These are phyloP conservation scores for Eustoma russellianum DNA, from an alignment of 257 asterid species.

Conservation along the genomic window DNA sequence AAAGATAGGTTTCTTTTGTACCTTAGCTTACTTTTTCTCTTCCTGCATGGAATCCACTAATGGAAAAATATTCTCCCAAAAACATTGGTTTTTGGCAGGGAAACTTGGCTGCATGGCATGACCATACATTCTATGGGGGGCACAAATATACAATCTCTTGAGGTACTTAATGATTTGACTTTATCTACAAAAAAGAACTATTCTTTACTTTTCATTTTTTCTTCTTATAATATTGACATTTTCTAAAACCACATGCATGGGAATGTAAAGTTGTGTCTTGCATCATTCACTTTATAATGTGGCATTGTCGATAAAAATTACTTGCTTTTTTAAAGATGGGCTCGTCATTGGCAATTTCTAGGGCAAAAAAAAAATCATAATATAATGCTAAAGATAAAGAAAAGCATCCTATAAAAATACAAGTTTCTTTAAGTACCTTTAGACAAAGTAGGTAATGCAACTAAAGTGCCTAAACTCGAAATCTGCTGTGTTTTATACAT, in stretches of 20 bases:
- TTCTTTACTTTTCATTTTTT: conserved; percentile 1
- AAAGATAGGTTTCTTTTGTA: conserved; percentile 45
- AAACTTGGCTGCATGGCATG: conserved; percentile 82
- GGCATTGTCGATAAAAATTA: conserved; percentile 9
- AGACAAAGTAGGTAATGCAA: conserved; percentile 18
- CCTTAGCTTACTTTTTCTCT: conserved; percentile 13
- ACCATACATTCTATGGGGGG: conserved; percentile 26
- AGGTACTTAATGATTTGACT: conserved; percentile 33
- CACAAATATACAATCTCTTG: conserved; percentile 47
- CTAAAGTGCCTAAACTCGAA: conserved; percentile 1
- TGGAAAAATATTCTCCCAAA: conserved; percentile 32
- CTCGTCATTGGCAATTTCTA: conserved; percentile 21
- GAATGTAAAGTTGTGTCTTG: conserved; percentile 9
- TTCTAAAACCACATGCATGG: conserved; percentile 12
- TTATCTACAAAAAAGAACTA: conserved; percentile 1
- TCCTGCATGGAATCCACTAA: conserved; percentile 58
- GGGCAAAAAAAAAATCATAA: conserved; percentile 11
- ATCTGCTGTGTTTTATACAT: neutral
- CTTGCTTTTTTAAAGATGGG: conserved; percentile 26
- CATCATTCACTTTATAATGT: conserved; percentile 19
- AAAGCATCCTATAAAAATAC: conserved; percentile 6
- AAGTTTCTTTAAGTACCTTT: conserved; percentile 14
- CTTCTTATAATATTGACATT: neutral
- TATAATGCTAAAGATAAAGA: conserved; percentile 11
- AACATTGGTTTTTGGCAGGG: conserved; percentile 35